Evolutionary conservation across 2,329 filamentous ascomycete genomes (phyloP).

Genomic region (Xylariaceae sp.): DNA sequence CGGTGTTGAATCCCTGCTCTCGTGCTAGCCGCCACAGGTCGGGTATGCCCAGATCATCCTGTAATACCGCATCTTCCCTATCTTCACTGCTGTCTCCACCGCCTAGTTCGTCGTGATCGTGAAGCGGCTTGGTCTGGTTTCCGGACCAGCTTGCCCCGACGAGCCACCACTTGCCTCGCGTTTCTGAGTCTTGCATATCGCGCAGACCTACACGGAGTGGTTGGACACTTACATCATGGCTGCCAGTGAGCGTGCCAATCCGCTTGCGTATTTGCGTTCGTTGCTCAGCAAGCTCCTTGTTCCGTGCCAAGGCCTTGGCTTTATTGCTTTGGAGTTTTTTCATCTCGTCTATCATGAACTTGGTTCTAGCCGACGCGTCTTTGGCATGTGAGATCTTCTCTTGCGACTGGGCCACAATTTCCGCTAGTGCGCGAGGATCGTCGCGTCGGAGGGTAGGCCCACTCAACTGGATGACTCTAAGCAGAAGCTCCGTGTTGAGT

Average conservation of each 20-base stretch:
- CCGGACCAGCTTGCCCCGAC: constrained; percentile 88
- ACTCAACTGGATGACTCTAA: constrained; percentile 77
- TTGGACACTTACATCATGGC: constrained; percentile 47
- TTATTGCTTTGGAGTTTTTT: constrained; percentile 93
- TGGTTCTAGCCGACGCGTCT: constrained; percentile 80
- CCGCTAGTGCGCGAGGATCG: constrained; percentile 81
- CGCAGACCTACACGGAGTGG: constrained; percentile 76
- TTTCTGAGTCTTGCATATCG: constrained; percentile 80
- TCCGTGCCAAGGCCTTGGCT: constrained; percentile 68
- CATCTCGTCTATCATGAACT: constrained; percentile 97
- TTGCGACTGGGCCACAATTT: constrained; percentile 78
- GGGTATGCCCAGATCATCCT: constrained; percentile 51
- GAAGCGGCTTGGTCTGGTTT: constrained; percentile 16
- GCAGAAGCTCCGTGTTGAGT: constrained; percentile 79
- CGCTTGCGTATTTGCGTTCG: constrained; percentile 85
- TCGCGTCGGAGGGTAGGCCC: constrained; percentile 83
- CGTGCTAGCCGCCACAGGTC: constrained; percentile 72
- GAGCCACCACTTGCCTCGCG: constrained; percentile 96
- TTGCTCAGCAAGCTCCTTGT: constrained; percentile 74
- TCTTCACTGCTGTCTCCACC: constrained; percentile 32
- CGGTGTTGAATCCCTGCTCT: constrained; percentile 81
- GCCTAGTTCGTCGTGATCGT: not conserved
- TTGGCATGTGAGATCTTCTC: constrained; percentile 57
- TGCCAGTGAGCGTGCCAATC: constrained; percentile 68
- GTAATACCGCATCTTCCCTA: constrained; percentile 27